These are phyloP conservation scores for Haplosporangium sp. DNA, from an alignment of 371 early-diverging fungal species.

Conservation along the genomic window DNA sequence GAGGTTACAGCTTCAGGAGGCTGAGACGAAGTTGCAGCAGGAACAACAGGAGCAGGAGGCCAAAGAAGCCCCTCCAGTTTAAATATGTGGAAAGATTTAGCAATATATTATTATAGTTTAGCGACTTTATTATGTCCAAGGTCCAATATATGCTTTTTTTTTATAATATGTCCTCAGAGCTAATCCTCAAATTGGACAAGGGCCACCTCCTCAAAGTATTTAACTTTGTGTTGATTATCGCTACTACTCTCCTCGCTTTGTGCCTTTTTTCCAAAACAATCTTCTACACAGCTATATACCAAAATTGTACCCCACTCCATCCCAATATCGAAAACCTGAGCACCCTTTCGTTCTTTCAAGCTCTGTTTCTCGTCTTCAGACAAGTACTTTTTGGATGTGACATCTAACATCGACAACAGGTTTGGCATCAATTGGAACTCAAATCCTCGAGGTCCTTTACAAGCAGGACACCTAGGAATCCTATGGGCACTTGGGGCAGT, in stretches of 20 bases:
- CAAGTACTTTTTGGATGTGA: slow-evolving; percentile 50
- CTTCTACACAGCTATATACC: slow-evolving; percentile 83
- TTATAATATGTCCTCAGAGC: not conserved
- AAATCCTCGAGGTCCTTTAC: slow-evolving; percentile 82
- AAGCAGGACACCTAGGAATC: slow-evolving; percentile 73
- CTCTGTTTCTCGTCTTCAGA: slow-evolving; percentile 41
- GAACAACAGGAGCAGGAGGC: slow-evolving; percentile 32
- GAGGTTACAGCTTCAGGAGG: slow-evolving; percentile 46
- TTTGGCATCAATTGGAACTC: slow-evolving; percentile 96
- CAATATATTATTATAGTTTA: too few species aligned
- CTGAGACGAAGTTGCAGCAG: slow-evolving; percentile 28
- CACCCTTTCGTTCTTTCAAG: slow-evolving; percentile 53
- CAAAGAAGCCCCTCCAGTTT: not conserved
- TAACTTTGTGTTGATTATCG: slow-evolving; percentile 35
- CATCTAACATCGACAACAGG: slow-evolving; percentile 75
- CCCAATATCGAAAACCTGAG: slow-evolving; percentile 76
- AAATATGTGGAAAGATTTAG: not conserved
- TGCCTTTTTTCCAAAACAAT: slow-evolving; percentile 67
- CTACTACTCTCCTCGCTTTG: slow-evolving; percentile 12
- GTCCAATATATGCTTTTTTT: not conserved
- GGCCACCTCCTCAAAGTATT: slow-evolving; percentile 74
- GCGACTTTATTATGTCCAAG: too few species aligned
- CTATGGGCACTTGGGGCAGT: slow-evolving; percentile 40
- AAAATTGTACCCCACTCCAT: slow-evolving; percentile 95
- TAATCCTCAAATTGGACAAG: slow-evolving; percentile 76